phyloP scores from a whole-genome alignment of 148 eudicot genomes.

The Vaccinium corymbosum region DNA sequence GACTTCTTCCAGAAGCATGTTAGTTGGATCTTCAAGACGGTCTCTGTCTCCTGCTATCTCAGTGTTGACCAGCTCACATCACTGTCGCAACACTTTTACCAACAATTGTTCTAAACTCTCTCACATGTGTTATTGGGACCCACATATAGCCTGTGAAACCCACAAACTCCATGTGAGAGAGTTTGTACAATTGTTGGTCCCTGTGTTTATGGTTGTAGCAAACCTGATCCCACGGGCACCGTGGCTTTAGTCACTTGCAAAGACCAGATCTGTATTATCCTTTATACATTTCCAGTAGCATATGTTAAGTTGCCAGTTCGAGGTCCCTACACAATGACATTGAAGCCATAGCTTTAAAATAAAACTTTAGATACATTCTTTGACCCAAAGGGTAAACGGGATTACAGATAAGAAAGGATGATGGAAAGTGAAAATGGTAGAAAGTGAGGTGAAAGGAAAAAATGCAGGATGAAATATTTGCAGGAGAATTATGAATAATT shows the following conservation, averaged over 20 bases:
- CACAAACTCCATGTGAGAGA: too few species aligned
- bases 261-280: constrained; percentile 40
- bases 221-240: not conserved
- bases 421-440: not conserved
- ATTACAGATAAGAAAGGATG: not conserved
- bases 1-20: constrained; percentile 34
- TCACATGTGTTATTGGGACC: too few species aligned
- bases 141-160: too few species aligned
- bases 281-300: constrained; percentile 55
- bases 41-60: constrained; percentile 60
- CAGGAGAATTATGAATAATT: not conserved
- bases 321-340: constrained; percentile 49
- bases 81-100: constrained; percentile 31
- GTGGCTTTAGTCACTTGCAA: constrained; percentile 32
- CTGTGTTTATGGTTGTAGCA: too few species aligned
- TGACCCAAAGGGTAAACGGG: not conserved
- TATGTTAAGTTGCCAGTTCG: constrained; percentile 57
- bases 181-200: too few species aligned
- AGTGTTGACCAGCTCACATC: constrained; percentile 57
- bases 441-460: not conserved
- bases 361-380: not conserved
- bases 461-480: not conserved
- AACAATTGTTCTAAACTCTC: too few species aligned
- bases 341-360: not conserved
- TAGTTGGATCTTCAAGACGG: constrained; percentile 53